Base-by-base conservation (phyloP, 179 eudicot genomes). In the Nepenthes alata region DNA sequence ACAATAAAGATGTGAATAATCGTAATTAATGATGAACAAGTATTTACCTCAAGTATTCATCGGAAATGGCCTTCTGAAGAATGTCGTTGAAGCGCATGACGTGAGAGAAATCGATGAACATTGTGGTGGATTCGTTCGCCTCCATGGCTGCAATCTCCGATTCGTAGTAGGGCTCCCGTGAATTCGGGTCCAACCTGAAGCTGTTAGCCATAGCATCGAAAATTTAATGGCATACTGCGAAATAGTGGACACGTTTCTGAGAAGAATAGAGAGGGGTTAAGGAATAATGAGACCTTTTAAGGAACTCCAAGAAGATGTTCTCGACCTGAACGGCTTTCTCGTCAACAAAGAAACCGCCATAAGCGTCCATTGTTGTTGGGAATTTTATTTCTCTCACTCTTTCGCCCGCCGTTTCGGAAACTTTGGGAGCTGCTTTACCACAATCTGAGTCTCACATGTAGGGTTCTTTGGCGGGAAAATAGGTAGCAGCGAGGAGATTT, bases 21-120 rank as follows among this genome's bases (percentile, higher is more conserved):
- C 4, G 59, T 3, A 10, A 56, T 11, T 35, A 34, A 2, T 36
- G 41, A 58, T 25, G 25, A 25, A 25, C 25, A 15, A 14, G 0
- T 6, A 39, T 37, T 1, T 59, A 82, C 91, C 91, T 82, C 56
- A 89, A 61, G 62, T 80, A 93, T 56, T 93, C 98, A 36, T 93
- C 97, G 12, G 94, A 81, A 74, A 93, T 80, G 49, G 97, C 90
- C 64, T 73, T 81, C 59, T 86, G 95, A 47, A 93, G 87, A 16
- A 77, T 70, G 53, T 89, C 88, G 34, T 80, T 81, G 60, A 83
- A 89, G 34, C 83, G 85, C 95, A 89, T 89, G 7, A 90, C 91
- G 60, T 93, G 98, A 5, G 94, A 81, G 81, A 93, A 93, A 63
- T 93, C 97, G 34, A 93, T 72, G 73, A 78, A 90, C 91, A 93